Percentiles rank a stretch among this genome's conserved stretches.
Conservation (phyloP, 805 yeast genomes). For the Metahyphopichia silvanorum region DNA sequence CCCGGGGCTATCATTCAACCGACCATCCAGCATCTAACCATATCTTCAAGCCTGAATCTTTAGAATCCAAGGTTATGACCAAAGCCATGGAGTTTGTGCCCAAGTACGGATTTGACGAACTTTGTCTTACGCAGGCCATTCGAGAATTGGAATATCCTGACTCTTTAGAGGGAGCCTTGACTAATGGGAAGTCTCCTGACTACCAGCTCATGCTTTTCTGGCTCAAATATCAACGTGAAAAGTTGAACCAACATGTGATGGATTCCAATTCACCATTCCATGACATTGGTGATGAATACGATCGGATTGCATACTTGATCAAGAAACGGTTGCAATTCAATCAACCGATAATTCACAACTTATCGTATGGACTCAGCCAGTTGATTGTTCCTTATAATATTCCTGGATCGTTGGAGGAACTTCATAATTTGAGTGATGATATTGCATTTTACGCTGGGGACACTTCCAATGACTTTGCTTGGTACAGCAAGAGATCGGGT, state of each 20-base stretch:
- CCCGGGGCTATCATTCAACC: conserved; percentile 29
- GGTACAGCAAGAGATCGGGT: conserved; percentile 87
- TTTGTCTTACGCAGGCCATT: conserved; percentile 48
- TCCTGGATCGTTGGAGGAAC: conserved; percentile 55
- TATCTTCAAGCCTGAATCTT: conserved; percentile 24
- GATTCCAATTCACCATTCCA: conserved; percentile 25
- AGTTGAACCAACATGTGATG: conserved; percentile 26
- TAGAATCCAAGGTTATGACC: conserved; percentile 41
- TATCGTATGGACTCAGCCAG: conserved; percentile 53
- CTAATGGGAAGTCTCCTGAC: conserved; percentile 47
- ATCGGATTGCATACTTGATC: conserved; percentile 42
- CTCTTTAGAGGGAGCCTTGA: conserved; percentile 41
- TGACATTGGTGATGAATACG: conserved; percentile 32
- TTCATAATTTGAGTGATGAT: conserved; percentile 79
- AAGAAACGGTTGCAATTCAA: conserved; percentile 53
- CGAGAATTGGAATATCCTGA: conserved; percentile 51
- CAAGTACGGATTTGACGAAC: conserved; percentile 46
- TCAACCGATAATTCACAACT: conserved; percentile 39
- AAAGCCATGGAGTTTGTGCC: conserved; percentile 46
- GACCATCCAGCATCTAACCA: conserved; percentile 34
- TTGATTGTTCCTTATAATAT: conserved; percentile 65
- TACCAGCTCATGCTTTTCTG: conserved; percentile 54
- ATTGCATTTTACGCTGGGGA: conserved; percentile 79
- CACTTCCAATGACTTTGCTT: conserved; percentile 72
- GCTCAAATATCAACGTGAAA: conserved; percentile 43